Base-by-base conservation (phyloP, 2,329 filamentous ascomycete species). In the Sporothrix variecibatus region DNA sequence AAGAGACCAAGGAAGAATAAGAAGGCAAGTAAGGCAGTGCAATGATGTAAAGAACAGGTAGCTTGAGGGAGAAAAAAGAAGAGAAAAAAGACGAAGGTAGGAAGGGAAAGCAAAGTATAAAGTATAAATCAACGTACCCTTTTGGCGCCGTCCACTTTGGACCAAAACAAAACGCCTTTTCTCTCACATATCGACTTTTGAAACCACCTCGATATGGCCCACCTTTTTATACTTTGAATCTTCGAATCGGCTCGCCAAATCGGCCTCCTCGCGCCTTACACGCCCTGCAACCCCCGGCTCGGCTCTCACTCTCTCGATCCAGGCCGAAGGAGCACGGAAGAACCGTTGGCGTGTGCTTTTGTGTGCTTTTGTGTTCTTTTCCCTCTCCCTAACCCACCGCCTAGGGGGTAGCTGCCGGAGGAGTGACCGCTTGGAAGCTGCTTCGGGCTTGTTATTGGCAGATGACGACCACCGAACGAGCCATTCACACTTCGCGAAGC, bases 381-480 rank as follows among this genome's bases (percentile, higher is more conserved):
- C 20, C 9, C 20, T n/a, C 67, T n/a, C 34, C 46, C 28, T 23
- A n/a, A 38, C 28, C 46, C 67, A 38, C 67, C 26, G 43, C 43
- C 26, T 68, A 53, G 67, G 67, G 12, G 23, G 23, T 53, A 74
- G 71, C 34, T 73, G 76, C 75, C 75, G 68, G 53, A 70, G 75
- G 46, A 77, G 78, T 78, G 78, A 80, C 77, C 75, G 75, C 38
- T 38, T 60, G 75, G 71, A 69, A 65, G 62, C 73, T 56, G 34
- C 68, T 76, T 76, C 69, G 68, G 74, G 74, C 67, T 72, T 77
- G 76, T 76, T 74, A 81, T 81, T 81, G 81, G 80, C 75, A 79
- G 76, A 73, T 28, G 15, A 0, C 43, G 20, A 17, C 11, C 38
- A 43, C 43, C 28, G 9, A 43, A 46, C 71, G 69, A 74, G 73